These are phyloP conservation scores for Penicillium arizonense DNA, from an alignment of 495 filamentous ascomycete species.

Conservation along the genomic window DNA sequence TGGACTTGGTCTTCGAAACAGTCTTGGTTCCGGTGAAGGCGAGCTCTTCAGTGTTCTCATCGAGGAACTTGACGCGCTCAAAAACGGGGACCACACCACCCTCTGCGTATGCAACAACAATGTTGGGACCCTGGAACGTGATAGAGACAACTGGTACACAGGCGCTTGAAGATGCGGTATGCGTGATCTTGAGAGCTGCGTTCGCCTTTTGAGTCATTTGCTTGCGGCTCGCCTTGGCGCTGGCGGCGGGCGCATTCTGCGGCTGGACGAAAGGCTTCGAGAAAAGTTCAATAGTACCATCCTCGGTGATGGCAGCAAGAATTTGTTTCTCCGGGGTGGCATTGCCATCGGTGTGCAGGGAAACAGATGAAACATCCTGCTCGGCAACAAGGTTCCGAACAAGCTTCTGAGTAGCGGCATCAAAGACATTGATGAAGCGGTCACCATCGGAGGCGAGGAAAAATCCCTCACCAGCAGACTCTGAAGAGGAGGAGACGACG, in stretches of 20 bases:
- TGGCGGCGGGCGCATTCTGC: conserved; percentile 26
- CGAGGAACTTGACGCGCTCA: conserved; percentile 52
- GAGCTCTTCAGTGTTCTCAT: conserved; percentile 46
- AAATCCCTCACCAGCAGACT: conserved; percentile 29
- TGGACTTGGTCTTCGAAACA: conserved; percentile 45
- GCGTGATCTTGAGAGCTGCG: conserved; percentile 47
- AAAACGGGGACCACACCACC: conserved; percentile 56
- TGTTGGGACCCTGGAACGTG: conserved; percentile 46
- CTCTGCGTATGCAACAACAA: conserved; percentile 54
- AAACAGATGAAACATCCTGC: conserved; percentile 45
- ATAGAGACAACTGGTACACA: conserved; percentile 47
- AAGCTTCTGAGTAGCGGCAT: conserved; percentile 40
- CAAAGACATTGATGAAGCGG: conserved; percentile 56
- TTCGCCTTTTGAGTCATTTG: conserved; percentile 51
- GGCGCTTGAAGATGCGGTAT: conserved; percentile 42
- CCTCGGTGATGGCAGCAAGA: conserved; percentile 50
- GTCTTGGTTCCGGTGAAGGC: conserved; percentile 45
- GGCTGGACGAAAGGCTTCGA: conserved; percentile 49
- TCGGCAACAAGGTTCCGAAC: conserved; percentile 54
- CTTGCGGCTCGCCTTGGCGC: conserved; percentile 45
- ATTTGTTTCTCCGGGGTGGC: conserved; percentile 36
- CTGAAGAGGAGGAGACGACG: conserved; percentile 41
- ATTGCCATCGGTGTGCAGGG: conserved; percentile 23
- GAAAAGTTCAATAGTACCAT: conserved; percentile 58
- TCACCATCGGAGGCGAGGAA: conserved; percentile 53